These are phyloP conservation scores for Pulveroboletus sp. DNA, from an alignment of 768 basidiomycete genomes.

Conservation along the genomic window DNA sequence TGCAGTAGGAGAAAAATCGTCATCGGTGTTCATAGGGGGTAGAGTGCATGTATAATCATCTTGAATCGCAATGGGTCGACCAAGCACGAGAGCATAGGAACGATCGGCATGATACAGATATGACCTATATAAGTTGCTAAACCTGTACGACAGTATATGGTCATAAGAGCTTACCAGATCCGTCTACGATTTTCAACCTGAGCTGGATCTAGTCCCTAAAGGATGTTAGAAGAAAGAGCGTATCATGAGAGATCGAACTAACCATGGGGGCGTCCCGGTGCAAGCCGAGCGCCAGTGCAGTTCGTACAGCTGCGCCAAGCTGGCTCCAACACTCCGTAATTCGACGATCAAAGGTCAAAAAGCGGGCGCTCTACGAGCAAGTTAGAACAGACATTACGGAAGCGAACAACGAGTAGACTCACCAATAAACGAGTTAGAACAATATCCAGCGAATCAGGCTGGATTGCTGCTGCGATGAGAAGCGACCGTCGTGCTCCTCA, in stretches of 20 bases:
- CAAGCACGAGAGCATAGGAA: slow-evolving; percentile 86
- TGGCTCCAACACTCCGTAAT: slow-evolving; percentile 97
- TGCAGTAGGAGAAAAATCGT: slow-evolving; percentile 43
- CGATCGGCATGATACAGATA: slow-evolving; percentile 93
- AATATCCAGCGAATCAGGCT: slow-evolving; percentile 87
- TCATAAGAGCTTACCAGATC: slow-evolving; percentile 57
- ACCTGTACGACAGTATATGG: background rate
- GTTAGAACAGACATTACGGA: slow-evolving; percentile 6
- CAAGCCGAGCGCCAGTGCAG: slow-evolving; percentile 88
- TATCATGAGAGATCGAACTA: slow-evolving; percentile 20
- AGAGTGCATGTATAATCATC: slow-evolving; percentile 84
- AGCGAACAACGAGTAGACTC: slow-evolving; percentile 9
- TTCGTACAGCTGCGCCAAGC: slow-evolving; percentile 86
- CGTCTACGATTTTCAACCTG: slow-evolving; percentile 86
- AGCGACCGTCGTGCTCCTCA: slow-evolving; percentile 74
- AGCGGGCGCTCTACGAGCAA: slow-evolving; percentile 57
- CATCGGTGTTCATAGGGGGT: slow-evolving; percentile 68
- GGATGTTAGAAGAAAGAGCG: slow-evolving; percentile 3
- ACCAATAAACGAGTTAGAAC: slow-evolving; percentile 87
- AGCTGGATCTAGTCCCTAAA: slow-evolving; percentile 64
- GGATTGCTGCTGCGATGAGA: slow-evolving; percentile 88
- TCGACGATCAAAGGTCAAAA: slow-evolving; percentile 67
- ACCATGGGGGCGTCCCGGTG: slow-evolving; percentile 89
- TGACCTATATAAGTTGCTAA: slow-evolving; percentile 46
- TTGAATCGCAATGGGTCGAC: slow-evolving; percentile 85